Evolutionary conservation across 2,329 filamentous ascomycete species (phyloP).

Genomic region (Apiospora koreana): DNA sequence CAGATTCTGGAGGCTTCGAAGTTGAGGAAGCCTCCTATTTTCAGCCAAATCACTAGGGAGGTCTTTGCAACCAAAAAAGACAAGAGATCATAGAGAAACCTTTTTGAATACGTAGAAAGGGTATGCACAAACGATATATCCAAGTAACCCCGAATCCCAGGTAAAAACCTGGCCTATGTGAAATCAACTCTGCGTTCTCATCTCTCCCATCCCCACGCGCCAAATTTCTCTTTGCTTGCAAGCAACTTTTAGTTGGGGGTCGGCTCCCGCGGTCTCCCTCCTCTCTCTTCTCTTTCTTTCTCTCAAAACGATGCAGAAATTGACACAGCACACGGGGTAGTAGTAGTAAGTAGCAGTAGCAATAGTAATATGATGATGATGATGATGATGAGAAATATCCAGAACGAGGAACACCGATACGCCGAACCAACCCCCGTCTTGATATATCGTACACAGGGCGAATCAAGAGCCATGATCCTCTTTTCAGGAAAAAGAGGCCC

Average conservation of each 20-base stretch:
- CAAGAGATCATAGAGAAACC: neutral
- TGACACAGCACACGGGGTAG: neutral
- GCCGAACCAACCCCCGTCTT: conserved; percentile 10
- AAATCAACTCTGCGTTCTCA: neutral
- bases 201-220: neutral
- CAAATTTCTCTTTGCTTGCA: neutral
- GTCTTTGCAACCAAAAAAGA: neutral
- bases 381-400: neutral
- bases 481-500: neutral
- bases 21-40: neutral
- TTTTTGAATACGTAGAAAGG: conserved; percentile 6
- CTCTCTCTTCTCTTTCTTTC: neutral
- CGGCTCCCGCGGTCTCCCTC: neutral
- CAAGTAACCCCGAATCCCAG: neutral
- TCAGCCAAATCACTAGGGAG: neutral
- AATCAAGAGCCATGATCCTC: neutral
- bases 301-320: conserved; percentile 4
- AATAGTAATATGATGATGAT: neutral
- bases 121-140: conserved; percentile 12
- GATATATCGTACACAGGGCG: conserved; percentile 13
- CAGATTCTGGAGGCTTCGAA: neutral
- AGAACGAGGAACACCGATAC: conserved; percentile 9
- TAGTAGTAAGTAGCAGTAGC: neutral
- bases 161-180: conserved; percentile 5
- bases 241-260: neutral